Base-by-base conservation (phyloP, 2,329 filamentous ascomycete species). In the Madurella mycetomatis region DNA sequence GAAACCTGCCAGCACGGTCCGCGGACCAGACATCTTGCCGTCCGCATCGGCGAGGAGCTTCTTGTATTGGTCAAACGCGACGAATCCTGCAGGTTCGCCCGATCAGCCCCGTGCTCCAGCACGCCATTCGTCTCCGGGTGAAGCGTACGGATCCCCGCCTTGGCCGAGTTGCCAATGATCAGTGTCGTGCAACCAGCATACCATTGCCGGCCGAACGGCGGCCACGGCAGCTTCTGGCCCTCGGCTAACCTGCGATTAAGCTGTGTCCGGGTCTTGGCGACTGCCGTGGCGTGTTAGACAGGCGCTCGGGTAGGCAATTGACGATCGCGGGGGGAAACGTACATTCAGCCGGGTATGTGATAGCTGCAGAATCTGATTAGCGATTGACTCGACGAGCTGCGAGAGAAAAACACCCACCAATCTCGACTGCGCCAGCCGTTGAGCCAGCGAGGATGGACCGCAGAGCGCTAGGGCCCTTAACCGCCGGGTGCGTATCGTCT, bases 151-250 rank as follows among this genome's bases (percentile, higher is more conserved):
- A 97, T 95, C 56, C 91, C 94, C 39, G 94, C 94, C 76, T 99
- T 99, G 69, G 94, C 80, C 50, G 91, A 95, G 74, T 99, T 99
- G 57, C 94, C 94, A 63, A 97, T 90, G 56, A 99, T 95, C 69
- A 96, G 75, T 30, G 94, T 97, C 45, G 94, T 97, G 76, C 94
- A 99, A 39, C 94, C 94, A 12, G 94, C 92, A 72, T 99, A 99
- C 94, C 94, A 99, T 72, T 95, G 90, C 64, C 75, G 78, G 47
- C 94, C 94, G 67, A 97, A 97, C 11, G 90, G 89, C 42, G 94
- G 94, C 88, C 90, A 96, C 50, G 92, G 91, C 31, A 96, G 81
- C 76, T 95, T 96, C 77, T 95, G 79, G 45, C 86, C 87, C 52
- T 87, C 85, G 47, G 88, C 79, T 66, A 97, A 78, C 64, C 86